phyloP scores from a whole-genome alignment of 1,284 basidiomycete species.

The Microstroma glucosiphilum region DNA sequence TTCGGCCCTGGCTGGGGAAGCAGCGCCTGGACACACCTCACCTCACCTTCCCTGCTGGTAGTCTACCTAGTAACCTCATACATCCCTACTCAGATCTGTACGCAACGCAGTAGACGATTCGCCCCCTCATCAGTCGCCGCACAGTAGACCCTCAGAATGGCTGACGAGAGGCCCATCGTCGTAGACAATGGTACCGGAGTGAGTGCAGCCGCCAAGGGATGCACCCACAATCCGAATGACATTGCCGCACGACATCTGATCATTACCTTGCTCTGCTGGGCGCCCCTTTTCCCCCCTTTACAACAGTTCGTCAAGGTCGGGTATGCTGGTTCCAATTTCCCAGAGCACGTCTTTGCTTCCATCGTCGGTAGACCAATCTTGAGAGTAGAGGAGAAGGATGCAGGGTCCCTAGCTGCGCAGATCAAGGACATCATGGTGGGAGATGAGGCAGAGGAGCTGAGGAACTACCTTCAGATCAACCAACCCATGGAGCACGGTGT shows the following conservation, averaged over 20 bases:
- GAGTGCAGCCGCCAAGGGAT: slow-evolving; percentile 26
- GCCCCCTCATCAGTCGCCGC: not conserved
- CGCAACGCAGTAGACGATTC: too few species aligned
- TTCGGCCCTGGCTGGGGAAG: too few species aligned
- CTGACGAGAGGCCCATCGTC: slow-evolving; percentile 65
- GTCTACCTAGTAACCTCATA: not conserved
- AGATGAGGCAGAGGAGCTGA: slow-evolving; percentile 85
- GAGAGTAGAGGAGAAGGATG: slow-evolving; percentile 87
- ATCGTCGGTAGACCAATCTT: slow-evolving; percentile 93
- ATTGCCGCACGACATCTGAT: too few species aligned
- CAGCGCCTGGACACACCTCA: too few species aligned
- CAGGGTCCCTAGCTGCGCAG: slow-evolving; percentile 54
- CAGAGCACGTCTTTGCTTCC: slow-evolving; percentile 95
- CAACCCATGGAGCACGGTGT: slow-evolving; percentile 99
- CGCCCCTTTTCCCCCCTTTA: not conserved
- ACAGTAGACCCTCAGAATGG: slow-evolving; percentile 28
- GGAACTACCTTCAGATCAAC: slow-evolving; percentile 92
- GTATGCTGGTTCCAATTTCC: slow-evolving; percentile 85
- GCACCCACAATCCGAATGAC: too few species aligned
- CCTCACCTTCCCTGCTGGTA: not conserved
- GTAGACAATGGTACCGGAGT: slow-evolving; percentile 97
- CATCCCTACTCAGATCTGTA: too few species aligned
- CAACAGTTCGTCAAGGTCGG: slow-evolving; percentile 78
- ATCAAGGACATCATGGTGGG: slow-evolving; percentile 93
- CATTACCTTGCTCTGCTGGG: slow-evolving; percentile 14